Base-by-base conservation (phyloP, 768 basidiomycete genomes). In the Scleroderma citrinum region DNA sequence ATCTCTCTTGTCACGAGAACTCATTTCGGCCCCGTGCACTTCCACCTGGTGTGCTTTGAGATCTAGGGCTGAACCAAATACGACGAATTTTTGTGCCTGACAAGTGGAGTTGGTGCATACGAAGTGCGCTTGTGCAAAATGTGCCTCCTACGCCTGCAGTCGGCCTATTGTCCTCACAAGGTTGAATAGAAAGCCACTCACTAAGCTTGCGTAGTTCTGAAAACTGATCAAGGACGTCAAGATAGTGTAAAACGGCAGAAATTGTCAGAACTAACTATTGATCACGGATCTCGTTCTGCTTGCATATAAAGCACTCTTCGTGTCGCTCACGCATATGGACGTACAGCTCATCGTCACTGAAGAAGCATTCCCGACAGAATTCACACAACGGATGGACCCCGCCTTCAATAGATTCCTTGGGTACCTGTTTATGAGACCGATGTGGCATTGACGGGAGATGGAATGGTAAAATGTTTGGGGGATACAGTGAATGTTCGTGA, bases 231-330 rank as follows among this genome's bases (percentile, higher is more conserved):
- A 23, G 36, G 34, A 46, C 16, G 26, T 32, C 19, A 42, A 17
- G 10, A 52, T 21, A 14, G 35, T 8, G 23, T 34, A 5, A 13
- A 52, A n/a, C n/a, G 26, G 26, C 37, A 45, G 31, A 50, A 34
- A 5, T 39, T 52, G 31, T 16, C 11, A 24, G 37, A 13, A 77
- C 92, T 61, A 59, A 96, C 92, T 96, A 93, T 69, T 92, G 82
- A 65, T 93, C 82, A 55, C 78, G 73, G 35, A 89, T 57, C 7
- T 85, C 92, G 48, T 85, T 78, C 24, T 86, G 77, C 62, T 91
- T 92, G 67, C 96, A 99, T 13, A 99, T 66, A 57, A 96, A 96
- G 64, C 95, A 98, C 60, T 98, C 94, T 66, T 99, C 95, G 68
- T 99, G 95, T 43, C 73, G 75, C 61, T 93, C 85, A 45, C 94